Percentiles rank a stretch among this genome's conserved stretches.
Evolutionary conservation across 73 alveolate species (phyloP).

Genomic region (Durusdinium trenchii): DNA sequence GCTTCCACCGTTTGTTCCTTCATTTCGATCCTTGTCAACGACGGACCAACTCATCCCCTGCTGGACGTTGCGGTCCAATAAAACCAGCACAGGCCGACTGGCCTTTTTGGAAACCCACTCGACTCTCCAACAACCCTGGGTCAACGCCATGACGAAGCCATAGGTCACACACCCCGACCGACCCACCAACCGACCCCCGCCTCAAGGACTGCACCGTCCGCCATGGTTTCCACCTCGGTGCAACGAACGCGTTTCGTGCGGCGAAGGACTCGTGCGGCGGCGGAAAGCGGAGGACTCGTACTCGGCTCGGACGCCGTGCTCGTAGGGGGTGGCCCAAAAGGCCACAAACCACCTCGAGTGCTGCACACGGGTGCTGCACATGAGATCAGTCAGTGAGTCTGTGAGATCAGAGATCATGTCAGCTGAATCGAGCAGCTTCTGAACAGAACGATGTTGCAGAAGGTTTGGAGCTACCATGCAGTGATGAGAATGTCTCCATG

Average conservation of each 20-base stretch:
- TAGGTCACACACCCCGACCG: neutral
- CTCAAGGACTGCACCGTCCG: neutral
- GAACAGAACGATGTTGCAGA: too few relatives aligned
- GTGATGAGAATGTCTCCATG: too few relatives aligned
- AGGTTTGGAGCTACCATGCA: too few relatives aligned
- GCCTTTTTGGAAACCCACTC: neutral
- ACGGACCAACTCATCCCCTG: too few relatives aligned
- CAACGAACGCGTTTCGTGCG: neutral
- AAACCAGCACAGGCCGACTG: too few relatives aligned
- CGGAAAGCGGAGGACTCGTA: neutral
- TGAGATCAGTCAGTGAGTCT: too few relatives aligned
- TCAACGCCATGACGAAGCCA: neutral
- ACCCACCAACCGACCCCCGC: neutral
- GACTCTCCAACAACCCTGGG: neutral
- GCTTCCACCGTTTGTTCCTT: neutral
- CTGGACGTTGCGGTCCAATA: too few relatives aligned
- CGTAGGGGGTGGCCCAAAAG: constrained; percentile 12
- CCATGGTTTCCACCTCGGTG: neutral
- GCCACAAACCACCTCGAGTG: constrained; percentile 23
- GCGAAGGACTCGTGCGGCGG: neutral
- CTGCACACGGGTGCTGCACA: too few relatives aligned
- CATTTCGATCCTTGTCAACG: neutral
- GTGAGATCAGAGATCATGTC: too few relatives aligned
- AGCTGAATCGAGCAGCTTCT: too few relatives aligned
- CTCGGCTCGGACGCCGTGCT: neutral